Percentiles rank a stretch among this genome's conserved stretches.
Conservation (phyloP, 768 basidiomycete species). For the Mycena indigotica region DNA sequence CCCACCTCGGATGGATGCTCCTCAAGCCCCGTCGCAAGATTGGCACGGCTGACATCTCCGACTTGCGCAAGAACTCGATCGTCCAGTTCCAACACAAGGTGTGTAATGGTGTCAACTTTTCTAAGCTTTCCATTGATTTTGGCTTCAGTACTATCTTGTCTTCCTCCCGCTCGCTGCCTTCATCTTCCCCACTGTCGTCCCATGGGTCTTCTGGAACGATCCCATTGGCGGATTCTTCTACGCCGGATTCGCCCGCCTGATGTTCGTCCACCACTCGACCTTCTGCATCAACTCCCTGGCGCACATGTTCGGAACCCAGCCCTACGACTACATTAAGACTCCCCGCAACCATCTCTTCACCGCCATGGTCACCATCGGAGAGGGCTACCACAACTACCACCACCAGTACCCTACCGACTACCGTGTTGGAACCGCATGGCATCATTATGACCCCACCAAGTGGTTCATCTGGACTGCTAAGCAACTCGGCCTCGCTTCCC, state of each 20-base stretch:
- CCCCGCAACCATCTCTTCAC: constrained; percentile 77
- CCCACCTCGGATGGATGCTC: constrained; percentile 93
- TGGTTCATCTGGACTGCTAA: constrained; percentile 72
- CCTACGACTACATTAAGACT: neutral
- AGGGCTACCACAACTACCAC: constrained; percentile 99
- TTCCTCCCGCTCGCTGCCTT: constrained; percentile 76
- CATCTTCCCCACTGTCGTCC: constrained; percentile 73
- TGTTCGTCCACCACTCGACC: constrained; percentile 93
- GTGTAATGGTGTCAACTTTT: neutral
- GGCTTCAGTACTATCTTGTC: constrained; percentile 74
- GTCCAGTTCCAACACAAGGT: neutral
- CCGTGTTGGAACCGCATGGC: constrained; percentile 93
- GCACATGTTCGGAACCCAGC: constrained; percentile 59
- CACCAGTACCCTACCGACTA: constrained; percentile 98
- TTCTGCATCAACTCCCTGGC: constrained; percentile 98
- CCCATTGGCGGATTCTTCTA: constrained; percentile 85
- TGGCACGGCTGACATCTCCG: constrained; percentile 91
- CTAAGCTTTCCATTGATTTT: constrained; percentile 36
- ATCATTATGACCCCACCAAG: constrained; percentile 91
- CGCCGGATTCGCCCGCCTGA: constrained; percentile 75
- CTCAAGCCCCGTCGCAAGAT: constrained; percentile 89
- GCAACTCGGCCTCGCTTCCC: constrained; percentile 66
- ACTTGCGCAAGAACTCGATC: constrained; percentile 59
- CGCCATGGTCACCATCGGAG: constrained; percentile 89
- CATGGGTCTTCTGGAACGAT: constrained; percentile 85